Evolutionary conservation across 176 grass and related monocot species (phyloP).

Genomic region (Aegilops tauschii): DNA sequence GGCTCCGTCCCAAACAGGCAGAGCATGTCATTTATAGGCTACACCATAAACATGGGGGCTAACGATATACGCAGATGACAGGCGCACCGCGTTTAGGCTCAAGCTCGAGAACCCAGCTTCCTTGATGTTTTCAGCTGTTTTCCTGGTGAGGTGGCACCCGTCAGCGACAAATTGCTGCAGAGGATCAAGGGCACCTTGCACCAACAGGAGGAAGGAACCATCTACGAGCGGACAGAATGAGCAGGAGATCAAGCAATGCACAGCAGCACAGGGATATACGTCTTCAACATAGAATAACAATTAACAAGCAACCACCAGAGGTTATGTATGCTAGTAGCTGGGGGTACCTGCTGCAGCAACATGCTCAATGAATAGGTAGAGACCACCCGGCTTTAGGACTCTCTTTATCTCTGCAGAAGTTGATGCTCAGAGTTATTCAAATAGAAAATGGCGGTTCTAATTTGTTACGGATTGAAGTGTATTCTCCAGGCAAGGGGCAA

Average conservation of each 20-base stretch:
- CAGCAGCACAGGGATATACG: not conserved
- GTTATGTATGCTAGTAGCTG: not conserved
- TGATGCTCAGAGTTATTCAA: not conserved
- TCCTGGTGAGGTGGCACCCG: slow-evolving; percentile 77
- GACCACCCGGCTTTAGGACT: slow-evolving; percentile 77
- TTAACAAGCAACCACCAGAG: not conserved
- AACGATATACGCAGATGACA: slow-evolving; percentile 49
- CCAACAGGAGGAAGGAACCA: slow-evolving; percentile 58
- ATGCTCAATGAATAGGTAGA: slow-evolving; percentile 86
- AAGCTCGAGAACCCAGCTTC: slow-evolving; percentile 58
- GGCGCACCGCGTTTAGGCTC: slow-evolving; percentile 33
- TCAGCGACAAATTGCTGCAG: slow-evolving; percentile 64
- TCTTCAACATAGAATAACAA: not conserved
- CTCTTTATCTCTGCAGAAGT: slow-evolving; percentile 63
- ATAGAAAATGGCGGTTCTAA: not conserved
- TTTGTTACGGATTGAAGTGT: not conserved
- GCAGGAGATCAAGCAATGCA: not conserved
- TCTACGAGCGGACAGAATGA: slow-evolving; percentile 25
- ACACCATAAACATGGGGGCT: slow-evolving; percentile 82
- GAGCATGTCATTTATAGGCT: slow-evolving; percentile 60
- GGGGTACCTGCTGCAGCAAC: slow-evolving; percentile 67
- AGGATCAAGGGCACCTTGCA: slow-evolving; percentile 68
- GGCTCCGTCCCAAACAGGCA: too few species aligned
- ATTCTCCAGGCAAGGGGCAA: not conserved
- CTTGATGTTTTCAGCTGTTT: slow-evolving; percentile 59